Conservation (phyloP, 805 yeast genomes). For the Candida broadrunensis region DNA sequence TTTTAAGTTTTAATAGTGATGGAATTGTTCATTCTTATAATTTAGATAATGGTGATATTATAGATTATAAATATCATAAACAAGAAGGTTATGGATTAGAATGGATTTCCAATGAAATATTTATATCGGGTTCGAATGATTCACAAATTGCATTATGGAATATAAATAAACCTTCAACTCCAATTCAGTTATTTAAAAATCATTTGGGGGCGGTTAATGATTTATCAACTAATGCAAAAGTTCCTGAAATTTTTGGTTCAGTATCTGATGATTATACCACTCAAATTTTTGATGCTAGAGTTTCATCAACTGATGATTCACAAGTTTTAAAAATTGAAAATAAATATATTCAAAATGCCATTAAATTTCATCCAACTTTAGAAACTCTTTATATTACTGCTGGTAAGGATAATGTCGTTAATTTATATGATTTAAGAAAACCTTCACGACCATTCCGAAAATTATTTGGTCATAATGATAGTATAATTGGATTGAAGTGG, state of each 20-base stretch:
- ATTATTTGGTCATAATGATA: constrained; percentile 61
- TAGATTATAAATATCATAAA: constrained; percentile 51
- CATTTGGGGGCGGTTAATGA: constrained; percentile 66
- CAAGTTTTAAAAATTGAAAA: constrained; percentile 46
- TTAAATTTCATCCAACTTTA: constrained; percentile 60
- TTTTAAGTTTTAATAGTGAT: constrained; percentile 54
- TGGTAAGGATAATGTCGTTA: constrained; percentile 71
- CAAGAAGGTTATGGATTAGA: constrained; percentile 69
- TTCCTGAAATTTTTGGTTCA: constrained; percentile 55
- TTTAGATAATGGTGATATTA: constrained; percentile 14
- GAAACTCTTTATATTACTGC: constrained; percentile 67
- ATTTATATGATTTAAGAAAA: constrained; percentile 73
- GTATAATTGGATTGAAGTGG: constrained; percentile 46
- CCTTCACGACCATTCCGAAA: constrained; percentile 56
- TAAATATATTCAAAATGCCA: constrained; percentile 62
- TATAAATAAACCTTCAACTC: constrained; percentile 38
- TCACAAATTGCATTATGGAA: constrained; percentile 73
- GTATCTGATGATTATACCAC: constrained; percentile 66
- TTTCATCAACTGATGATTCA: constrained; percentile 13
- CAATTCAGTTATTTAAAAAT: constrained; percentile 45
- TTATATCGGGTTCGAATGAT: constrained; percentile 69
- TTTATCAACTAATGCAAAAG: constrained; percentile 51
- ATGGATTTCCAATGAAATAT: constrained; percentile 51
- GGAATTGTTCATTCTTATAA: constrained; percentile 51
- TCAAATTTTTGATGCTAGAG: constrained; percentile 59